Evolutionary conservation across 768 basidiomycete genomes (phyloP), one percentile per base, ranked within the genome.

Genomic region (Boletales sp.): DNA sequence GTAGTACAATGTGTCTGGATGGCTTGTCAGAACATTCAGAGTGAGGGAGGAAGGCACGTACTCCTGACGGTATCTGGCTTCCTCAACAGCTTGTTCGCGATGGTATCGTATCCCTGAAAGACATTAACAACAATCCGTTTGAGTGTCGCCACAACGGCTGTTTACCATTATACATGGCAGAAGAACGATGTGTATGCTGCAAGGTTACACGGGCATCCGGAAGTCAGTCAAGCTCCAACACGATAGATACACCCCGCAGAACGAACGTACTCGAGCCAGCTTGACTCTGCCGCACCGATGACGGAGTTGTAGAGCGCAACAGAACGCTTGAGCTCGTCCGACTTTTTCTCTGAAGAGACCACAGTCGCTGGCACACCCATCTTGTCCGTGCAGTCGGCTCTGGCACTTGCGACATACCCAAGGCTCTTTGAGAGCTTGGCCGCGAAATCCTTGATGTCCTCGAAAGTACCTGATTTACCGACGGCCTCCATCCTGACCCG

Each of bases 231-330:
- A 32, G 17, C 18, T 19, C 6, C 24, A 27, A 27, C 24, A 27
- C 6, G 24, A 14, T 14, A 8, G 31, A 34, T 32, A 5, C 43
- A 8, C 31, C 24, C 6, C 30, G 21, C 6, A 17, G 6, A 10
- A 40, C 45, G 6, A 10, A 40, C 45, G 10, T 21, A 47, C 46
- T 40, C 46, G 10, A 47, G 46, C 46, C 46, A 47, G 17, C 24
- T 27, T 7, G 24, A 27, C 2, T 40, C 35, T 4, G 30, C 19
- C 4, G 5, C 4, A 8, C 21, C 21, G 43, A 34, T 4, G 7
- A 43, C 18, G 13, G 43, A 43, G 12, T 19, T 14, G 12, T 34
- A 43, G 31, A 32, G 13, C 3, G 12, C 17, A 19, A 34, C 21
- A 8, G 43, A 43, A 19, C 34, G 21, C 18, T 43, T 19, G 43